Evolutionary conservation across 129 eudicot genomes (phyloP).

Genomic region (Logfia minima): DNA sequence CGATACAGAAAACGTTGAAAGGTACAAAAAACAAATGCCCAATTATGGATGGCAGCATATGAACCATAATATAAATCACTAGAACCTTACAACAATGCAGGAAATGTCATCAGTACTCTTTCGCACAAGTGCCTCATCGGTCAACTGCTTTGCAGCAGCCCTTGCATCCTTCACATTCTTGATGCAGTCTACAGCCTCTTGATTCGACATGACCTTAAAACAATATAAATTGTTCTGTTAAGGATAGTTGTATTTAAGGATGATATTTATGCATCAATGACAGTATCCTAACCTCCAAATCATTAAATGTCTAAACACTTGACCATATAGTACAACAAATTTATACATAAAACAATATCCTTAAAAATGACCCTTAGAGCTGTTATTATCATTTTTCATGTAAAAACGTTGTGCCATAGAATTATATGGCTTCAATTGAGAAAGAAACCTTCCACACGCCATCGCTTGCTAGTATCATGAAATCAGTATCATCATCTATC

Average conservation of each 20-base stretch:
- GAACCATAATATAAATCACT: slow-evolving; percentile 18
- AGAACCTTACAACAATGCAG: slow-evolving; percentile 86
- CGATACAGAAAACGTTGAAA: slow-evolving; percentile 21
- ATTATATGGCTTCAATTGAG: background rate
- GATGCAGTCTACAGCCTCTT: slow-evolving; percentile 83
- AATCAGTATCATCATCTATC: slow-evolving; percentile 61
- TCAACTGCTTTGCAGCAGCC: slow-evolving; percentile 82
- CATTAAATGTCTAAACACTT: background rate
- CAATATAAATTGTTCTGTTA: background rate
- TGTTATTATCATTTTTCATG: background rate
- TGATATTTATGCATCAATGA: background rate
- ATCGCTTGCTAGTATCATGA: slow-evolving; percentile 84
- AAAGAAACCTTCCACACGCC: slow-evolving; percentile 85
- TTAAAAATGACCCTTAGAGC: no score
- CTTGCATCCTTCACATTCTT: slow-evolving; percentile 70
- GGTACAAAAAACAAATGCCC: slow-evolving; percentile 10
- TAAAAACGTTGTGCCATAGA: background rate
- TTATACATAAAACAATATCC: background rate
- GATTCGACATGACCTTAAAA: slow-evolving; percentile 79
- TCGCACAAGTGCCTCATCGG: slow-evolving; percentile 64
- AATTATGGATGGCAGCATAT: slow-evolving; percentile 2
- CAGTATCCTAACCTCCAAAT: no score
- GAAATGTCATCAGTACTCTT: slow-evolving; percentile 96
- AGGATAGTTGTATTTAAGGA: background rate
- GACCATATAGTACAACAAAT: background rate